Base-by-base conservation (phyloP, 169 alveolate genomes). In the Plasmodium billcollinsi region DNA sequence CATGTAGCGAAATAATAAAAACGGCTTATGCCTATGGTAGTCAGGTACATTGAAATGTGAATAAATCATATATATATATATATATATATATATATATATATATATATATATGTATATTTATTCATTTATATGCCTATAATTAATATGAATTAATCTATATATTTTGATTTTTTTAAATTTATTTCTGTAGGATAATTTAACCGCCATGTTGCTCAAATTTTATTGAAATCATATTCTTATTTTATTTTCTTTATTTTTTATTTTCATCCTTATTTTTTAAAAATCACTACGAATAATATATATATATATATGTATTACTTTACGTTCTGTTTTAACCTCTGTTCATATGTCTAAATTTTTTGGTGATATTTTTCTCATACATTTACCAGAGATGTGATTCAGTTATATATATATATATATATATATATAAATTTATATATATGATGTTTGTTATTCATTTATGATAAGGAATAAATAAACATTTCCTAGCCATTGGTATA, bases 21-120 rank as follows among this genome's bases (percentile, higher is more conserved):
- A 83, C 91, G 9, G 91, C 91, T 7, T 83, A 56, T 70, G 75
- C 83, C 18, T 70, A 72, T 20, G 91, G 91, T 33, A 83, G 91
- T 58, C 91, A 83, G 73, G 91, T 83, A 69, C 45, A 33, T 33
- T 33, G 45, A 33, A 33, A 33, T 33, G 45, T 33, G 5, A 33
- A 33, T 33, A 33, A 33, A 33, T 33, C 45, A 5, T 0, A 61
- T 15, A 15, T 18, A 49, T 15, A 67, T 67, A 4, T 7, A 21
- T 69, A 69, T 24, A 15, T 74, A 52, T 15, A 15, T 1, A 49
- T 59, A 45, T 63, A 66, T 59, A 15, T 3, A n/a, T 14, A n/a
- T n/a, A n/a, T n/a, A 61, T 61, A 61, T 8, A 61, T 61, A 20
- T n/a, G 29, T 14, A 20, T 49, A 49, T 18, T 24, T 0, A 45